Evolutionary conservation across 2,329 filamentous ascomycete species (phyloP), one percentile per base, ranked within the genome.

Genomic region (Stylonectria norvegica): DNA sequence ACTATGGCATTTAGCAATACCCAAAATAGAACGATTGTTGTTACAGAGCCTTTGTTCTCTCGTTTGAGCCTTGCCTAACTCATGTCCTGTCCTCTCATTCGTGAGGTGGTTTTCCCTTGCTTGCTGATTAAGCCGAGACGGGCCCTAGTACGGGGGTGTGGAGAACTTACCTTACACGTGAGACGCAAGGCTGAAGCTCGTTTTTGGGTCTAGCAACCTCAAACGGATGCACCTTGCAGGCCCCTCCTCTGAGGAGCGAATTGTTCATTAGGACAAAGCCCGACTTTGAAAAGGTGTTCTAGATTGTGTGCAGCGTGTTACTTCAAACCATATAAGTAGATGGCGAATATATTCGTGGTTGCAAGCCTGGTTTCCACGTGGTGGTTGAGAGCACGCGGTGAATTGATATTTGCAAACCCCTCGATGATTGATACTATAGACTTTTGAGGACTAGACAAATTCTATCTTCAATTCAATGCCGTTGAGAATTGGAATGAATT

Each of bases 61-160:
- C n/a, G n/a, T n/a, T n/a, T n/a, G n/a, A n/a, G n/a, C n/a, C 39
- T 28, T 39, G 34, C 36, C 33, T 38, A 23, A 38, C 31, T 31
- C 34, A 20, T 15, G 17, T 14, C 20, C 23, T 12, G 40, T 20
- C 19, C 17, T 39, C 25, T 39, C 38, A 45, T 38, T 31, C 29
- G 40, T 7, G 40, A 39, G 39, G 14, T 15, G 12, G 20, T 36
- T 36, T 29, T 28, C 19, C 5, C 17, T 25, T 22, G 33, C 17
- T 36, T 14, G 50, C 47, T 60, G 49, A 60, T 48, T 57, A 53
- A 57, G 42, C 49, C n/a, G n/a, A n/a, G n/a, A n/a, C n/a, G 43
- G 20, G 30, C 34, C 38, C 40, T 38, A 38, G 33, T 45, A 42
- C 42, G 27, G 34, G 37, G 45, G 41, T 50, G 48, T 60, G 55